Percentiles rank a stretch among this genome's conserved stretches.
phyloP scores from a whole-genome alignment of 1,139 yeast genomes.

The Hyphopichia pseudoburtonii region DNA sequence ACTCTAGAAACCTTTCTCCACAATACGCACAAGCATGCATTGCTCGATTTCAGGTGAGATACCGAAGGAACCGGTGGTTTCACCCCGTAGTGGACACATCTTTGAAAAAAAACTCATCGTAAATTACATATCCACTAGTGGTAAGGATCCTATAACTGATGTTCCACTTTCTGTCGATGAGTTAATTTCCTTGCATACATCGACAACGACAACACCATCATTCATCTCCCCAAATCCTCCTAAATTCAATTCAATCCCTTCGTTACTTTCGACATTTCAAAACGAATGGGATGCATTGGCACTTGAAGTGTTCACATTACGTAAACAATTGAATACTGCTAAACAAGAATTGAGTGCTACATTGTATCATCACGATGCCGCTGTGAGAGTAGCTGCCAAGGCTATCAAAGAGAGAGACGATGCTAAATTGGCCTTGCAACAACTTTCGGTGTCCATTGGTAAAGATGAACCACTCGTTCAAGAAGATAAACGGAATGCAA shows the following conservation, averaged over 20 bases:
- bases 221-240: constrained; percentile 50
- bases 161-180: constrained; percentile 61
- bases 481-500: constrained; percentile 5
- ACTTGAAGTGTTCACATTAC: constrained; percentile 71
- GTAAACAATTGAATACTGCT: constrained; percentile 68
- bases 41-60: constrained; percentile 61
- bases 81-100: constrained; percentile 69
- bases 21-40: constrained; percentile 6
- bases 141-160: constrained; percentile 74
- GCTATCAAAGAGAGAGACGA: constrained; percentile 76
- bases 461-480: constrained; percentile 11
- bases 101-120: constrained; percentile 66
- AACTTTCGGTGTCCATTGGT: constrained; percentile 38
- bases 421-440: constrained; percentile 57
- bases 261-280: constrained; percentile 71
- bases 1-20: too few relatives aligned
- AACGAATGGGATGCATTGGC: constrained; percentile 90
- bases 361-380: constrained; percentile 85
- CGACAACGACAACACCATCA: constrained; percentile 16
- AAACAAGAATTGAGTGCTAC: constrained; percentile 76
- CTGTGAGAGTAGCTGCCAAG: constrained; percentile 78
- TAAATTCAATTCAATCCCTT: constrained; percentile 69
- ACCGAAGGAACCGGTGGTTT: constrained; percentile 69
- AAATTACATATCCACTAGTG: constrained; percentile 62
- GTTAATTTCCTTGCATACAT: constrained; percentile 45